A percentile compares a stretch with the other conserved stretches of the same genome.
These are phyloP conservation scores for Lodderomyces metapsilosis DNA, from an alignment of 1,139 yeast genomes.

Conservation along the genomic window DNA sequence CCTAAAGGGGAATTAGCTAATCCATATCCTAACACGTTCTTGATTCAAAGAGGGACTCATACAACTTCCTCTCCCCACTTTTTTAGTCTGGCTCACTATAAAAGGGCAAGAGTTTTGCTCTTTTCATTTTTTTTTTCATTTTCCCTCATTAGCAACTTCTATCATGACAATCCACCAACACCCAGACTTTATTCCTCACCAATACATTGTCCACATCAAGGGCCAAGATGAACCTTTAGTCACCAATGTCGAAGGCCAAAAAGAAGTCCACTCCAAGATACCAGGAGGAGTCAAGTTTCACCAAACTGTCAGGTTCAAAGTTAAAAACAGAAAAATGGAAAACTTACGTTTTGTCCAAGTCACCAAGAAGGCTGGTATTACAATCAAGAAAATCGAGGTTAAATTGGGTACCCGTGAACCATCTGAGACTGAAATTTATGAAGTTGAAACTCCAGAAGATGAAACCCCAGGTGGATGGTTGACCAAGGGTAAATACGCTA, in stretches of 20 bases:
- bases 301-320: constrained; percentile 36
- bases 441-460: constrained; percentile 34
- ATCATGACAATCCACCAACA: constrained; percentile 14
- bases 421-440: constrained; percentile 24
- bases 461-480: constrained; percentile 44
- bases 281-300: constrained; percentile 41
- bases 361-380: constrained; percentile 39
- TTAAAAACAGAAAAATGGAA: constrained; percentile 29
- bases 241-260: constrained; percentile 31
- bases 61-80: no score
- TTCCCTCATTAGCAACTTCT: background rate
- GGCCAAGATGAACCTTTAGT: constrained; percentile 25
- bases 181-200: constrained; percentile 35
- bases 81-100: background rate
- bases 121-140: background rate
- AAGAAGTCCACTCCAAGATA: constrained; percentile 28
- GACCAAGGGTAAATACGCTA: constrained; percentile 36
- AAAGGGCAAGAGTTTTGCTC: background rate
- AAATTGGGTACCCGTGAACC: constrained; percentile 35
- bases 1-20: background rate
- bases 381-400: constrained; percentile 31
- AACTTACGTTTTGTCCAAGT: constrained; percentile 37
- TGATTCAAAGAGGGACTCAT: no score
- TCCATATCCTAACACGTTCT: background rate
- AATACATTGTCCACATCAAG: constrained; percentile 31